Evolutionary conservation across 148 eudicot genomes (phyloP).

Genomic region (Vaccinium vitisidaea): DNA sequence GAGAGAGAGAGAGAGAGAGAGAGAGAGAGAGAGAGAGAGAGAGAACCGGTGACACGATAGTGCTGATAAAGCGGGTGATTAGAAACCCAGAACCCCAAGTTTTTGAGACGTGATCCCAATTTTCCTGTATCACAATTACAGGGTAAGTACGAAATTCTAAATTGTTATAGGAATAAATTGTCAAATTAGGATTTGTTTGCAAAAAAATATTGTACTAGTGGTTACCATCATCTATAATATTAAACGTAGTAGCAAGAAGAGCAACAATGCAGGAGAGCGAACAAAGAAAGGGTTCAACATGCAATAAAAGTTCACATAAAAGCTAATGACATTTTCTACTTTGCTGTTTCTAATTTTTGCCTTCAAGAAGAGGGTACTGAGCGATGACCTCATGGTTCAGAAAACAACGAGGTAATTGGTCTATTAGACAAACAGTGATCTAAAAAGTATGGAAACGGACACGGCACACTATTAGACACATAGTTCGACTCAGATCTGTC

Average conservation of each 20-base stretch:
- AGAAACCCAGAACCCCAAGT: constrained; percentile 82
- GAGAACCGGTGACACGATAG: constrained; percentile 74
- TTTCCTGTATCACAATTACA: constrained; percentile 45
- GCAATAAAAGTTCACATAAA: neutral
- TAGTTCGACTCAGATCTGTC: neutral
- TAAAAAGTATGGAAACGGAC: neutral
- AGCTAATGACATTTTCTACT: neutral
- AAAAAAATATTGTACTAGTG: neutral
- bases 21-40: constrained; percentile 25
- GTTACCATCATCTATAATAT: neutral
- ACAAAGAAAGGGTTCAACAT: neutral
- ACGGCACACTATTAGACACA: neutral
- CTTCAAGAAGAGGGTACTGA: neutral
- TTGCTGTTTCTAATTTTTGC: neutral
- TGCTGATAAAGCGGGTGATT: constrained; percentile 63
- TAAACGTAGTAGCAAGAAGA: neutral
- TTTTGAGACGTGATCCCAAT: constrained; percentile 78
- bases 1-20: constrained; percentile 18
- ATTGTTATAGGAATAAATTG: neutral
- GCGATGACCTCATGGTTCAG: neutral
- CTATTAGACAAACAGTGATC: neutral
- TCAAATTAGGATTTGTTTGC: neutral
- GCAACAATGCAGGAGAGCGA: neutral
- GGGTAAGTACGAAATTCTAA: neutral
- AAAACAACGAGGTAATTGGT: neutral